Conservation (phyloP, 805 yeast genomes). For the Nakazawaea anatomiae region DNA sequence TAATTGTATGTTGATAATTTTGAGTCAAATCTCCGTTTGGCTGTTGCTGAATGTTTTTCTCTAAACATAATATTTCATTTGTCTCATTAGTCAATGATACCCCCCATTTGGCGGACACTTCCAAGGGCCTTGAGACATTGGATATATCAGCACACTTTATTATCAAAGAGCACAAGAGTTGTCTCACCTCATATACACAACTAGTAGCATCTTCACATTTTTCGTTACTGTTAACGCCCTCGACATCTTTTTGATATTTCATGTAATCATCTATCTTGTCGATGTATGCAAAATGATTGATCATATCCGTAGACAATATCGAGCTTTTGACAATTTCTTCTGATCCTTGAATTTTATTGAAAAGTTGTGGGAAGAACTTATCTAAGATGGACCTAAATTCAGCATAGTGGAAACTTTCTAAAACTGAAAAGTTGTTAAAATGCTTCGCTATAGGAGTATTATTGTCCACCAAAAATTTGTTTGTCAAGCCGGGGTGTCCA, state of each 20-base stretch:
- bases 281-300: constrained; percentile 71
- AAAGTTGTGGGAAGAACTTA: constrained; percentile 45
- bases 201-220: constrained; percentile 6
- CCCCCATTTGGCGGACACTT: constrained; percentile 84
- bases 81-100: constrained; percentile 73
- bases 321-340: constrained; percentile 15
- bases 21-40: constrained; percentile 1
- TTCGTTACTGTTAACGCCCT: neutral
- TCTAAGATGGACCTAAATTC: constrained; percentile 48
- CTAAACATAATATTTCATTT: constrained; percentile 40
- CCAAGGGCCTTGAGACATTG: constrained; percentile 78
- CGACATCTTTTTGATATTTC: constrained; percentile 3
- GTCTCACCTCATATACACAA: constrained; percentile 18
- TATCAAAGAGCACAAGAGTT: constrained; percentile 57
- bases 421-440: constrained; percentile 61
- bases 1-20: constrained; percentile 11
- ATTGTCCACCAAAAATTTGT: constrained; percentile 55
- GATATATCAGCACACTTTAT: constrained; percentile 95
- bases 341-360: constrained; percentile 1
- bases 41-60: constrained; percentile 5
- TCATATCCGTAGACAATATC: constrained; percentile 91
- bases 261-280: constrained; percentile 37
- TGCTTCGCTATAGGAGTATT: constrained; percentile 57
- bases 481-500: constrained; percentile 96
- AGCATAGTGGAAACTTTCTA: constrained; percentile 78